Percentiles rank a stretch among this genome's conserved stretches.
Conservation (phyloP, 2,329 filamentous ascomycete genomes). For the Blastomyces gilchristii region DNA sequence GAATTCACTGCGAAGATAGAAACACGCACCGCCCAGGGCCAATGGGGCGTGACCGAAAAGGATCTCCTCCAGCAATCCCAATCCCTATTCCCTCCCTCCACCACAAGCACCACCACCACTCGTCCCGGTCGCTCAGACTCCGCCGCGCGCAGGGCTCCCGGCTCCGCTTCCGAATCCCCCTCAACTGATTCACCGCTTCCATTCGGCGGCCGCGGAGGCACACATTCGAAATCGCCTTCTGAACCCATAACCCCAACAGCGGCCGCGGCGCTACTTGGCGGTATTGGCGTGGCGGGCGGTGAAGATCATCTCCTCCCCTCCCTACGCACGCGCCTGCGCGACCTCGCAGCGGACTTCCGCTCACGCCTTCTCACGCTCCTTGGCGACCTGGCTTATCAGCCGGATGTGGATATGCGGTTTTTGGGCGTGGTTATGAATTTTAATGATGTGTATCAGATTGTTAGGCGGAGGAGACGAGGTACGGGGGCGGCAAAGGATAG, state of each 20-base stretch:
- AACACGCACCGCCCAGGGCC: constrained; percentile 52
- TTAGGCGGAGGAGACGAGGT: constrained; percentile 47
- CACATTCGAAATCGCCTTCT: constrained; percentile 3
- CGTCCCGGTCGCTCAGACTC: constrained; percentile 20
- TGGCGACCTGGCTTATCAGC: constrained; percentile 84
- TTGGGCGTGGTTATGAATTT: constrained; percentile 98
- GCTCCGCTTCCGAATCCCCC: constrained; percentile 15
- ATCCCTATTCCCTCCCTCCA: not conserved
- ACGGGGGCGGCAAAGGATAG: constrained; percentile 22
- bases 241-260: constrained; percentile 3
- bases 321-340: constrained; percentile 60
- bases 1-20: constrained; percentile 67
- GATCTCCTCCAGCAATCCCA: constrained; percentile 29
- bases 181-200: constrained; percentile 15
- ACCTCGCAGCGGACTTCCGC: constrained; percentile 66
- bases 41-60: constrained; percentile 53
- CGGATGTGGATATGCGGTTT: constrained; percentile 91
- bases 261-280: not conserved
- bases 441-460: constrained; percentile 86
- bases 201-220: not conserved
- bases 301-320: constrained; percentile 61
- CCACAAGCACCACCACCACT: constrained; percentile 11
- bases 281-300: constrained; percentile 17
- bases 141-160: not conserved
- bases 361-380: constrained; percentile 68